Evolutionary conservation across 441 rosid species (phyloP).

Genomic region (Populus hybrid): DNA sequence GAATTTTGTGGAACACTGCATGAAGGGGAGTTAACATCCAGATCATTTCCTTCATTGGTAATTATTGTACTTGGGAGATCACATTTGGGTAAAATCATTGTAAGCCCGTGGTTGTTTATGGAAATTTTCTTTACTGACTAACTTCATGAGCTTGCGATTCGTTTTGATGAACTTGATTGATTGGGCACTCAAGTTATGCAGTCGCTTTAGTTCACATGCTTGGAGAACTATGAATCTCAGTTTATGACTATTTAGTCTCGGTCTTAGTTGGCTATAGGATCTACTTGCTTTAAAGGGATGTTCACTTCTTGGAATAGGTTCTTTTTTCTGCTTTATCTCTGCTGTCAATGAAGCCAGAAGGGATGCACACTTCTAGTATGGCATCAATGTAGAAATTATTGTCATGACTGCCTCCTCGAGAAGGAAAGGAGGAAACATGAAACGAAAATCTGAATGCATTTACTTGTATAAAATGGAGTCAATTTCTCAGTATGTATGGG

Average conservation of each 20-base stretch:
- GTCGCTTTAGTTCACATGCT: background rate
- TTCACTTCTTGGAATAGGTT: background rate
- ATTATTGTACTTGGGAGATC: background rate
- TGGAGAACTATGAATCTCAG: background rate
- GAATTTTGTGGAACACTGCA: background rate
- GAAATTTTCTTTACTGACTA: background rate
- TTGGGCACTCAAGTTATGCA: background rate
- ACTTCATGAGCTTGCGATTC: background rate
- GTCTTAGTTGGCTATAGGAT: background rate
- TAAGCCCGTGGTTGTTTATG: background rate
- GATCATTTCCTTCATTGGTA: background rate
- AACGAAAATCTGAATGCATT: background rate
- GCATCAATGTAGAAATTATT: background rate
- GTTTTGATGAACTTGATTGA: background rate
- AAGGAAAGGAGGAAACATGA: background rate
- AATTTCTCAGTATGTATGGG: no score
- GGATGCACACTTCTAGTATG: background rate
- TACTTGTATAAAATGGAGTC: background rate
- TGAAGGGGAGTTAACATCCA: background rate
- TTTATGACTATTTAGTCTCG: background rate
- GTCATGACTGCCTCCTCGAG: background rate
- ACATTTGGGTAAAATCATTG: background rate
- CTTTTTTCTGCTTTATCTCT: background rate
- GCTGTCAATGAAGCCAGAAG: background rate
- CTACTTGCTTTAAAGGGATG: background rate